Percentiles rank a stretch among this genome's conserved stretches.
phyloP scores from a whole-genome alignment of 164 flowering plant genomes.

The Tinospora cordifolia region DNA sequence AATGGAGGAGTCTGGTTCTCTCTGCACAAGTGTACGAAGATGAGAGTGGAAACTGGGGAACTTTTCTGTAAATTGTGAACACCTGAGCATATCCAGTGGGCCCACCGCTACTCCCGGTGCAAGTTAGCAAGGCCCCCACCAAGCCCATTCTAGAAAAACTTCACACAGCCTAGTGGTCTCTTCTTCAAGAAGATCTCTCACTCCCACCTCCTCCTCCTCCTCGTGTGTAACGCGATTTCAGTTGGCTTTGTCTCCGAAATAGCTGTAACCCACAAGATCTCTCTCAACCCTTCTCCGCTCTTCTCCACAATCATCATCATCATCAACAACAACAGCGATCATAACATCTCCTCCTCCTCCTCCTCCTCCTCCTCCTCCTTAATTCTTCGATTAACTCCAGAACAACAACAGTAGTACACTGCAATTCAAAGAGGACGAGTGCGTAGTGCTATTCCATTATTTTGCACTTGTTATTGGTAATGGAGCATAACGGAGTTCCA shows the following conservation, averaged over 20 bases:
- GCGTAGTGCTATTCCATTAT: no score
- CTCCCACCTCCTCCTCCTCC: background rate
- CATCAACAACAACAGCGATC: no score
- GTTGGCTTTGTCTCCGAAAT: background rate
- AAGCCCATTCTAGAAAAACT: no score
- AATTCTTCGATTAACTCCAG: no score
- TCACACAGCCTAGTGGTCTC: no score
- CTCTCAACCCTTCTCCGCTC: background rate
- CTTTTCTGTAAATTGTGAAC: background rate
- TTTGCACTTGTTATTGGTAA: no score
- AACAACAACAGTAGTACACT: no score
- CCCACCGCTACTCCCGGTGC: background rate
- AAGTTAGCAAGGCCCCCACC: background rate
- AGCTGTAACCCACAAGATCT: conserved; percentile 4
- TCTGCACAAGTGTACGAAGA: background rate
- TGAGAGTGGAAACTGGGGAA: background rate
- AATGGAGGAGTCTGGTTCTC: background rate
- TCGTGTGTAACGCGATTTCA: background rate
- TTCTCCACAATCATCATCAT: no score
- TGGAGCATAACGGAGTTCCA: background rate
- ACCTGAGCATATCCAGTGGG: background rate
- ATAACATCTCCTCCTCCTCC: no score
- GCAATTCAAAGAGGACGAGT: no score
- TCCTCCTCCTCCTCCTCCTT: no score
- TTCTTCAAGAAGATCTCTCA: no score